Evolutionary conservation across 805 yeast genomes (phyloP), one percentile per base, ranked within the genome.

Genomic region (Alloascoidea hylecoeti): DNA sequence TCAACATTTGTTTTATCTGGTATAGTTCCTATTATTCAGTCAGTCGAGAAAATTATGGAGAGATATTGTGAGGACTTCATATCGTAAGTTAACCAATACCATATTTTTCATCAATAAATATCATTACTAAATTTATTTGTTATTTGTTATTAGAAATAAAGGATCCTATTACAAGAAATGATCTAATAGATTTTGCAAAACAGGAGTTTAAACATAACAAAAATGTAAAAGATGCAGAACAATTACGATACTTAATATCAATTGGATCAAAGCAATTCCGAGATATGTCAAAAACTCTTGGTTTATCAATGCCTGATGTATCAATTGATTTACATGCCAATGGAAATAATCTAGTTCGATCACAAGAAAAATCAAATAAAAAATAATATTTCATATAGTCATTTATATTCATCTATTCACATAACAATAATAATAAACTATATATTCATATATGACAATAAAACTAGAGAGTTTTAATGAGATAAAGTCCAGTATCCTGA

Each of bases 11-110:
- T n/a, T n/a, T n/a, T n/a, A n/a, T n/a, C n/a, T n/a, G n/a, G n/a
- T n/a, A n/a, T 38, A 55, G 58, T 57, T 57, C 42, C 49, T 58
- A 3, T 58, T 56, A 33, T 40, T 52, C n/a, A 47, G 60, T 9
- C 53, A 57, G 34, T 42, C 60, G 2, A 47, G 47, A 9, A 46
- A 47, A 30, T 49, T 57, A 1, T 57, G 60, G 58, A 45, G 58
- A 16, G 49, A 45, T 33, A 46, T 52, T 16, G 49, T 51, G 15
- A 44, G 60, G 19, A 46, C 54, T 2, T 51, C 57, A 5, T 48
- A 57, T 41, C 41, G 49, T 41, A 35, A 27, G 48, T 38, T 19
- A n/a, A 16, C 30, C 5, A 13, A 12, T 34, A 18, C 23, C 18
- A 17, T 16, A 15, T 16, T 34, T n/a, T n/a, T n/a, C n/a, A n/a